Evolutionary conservation across 139 green algal species (phyloP).

Genomic region (Chlorella sp.): DNA sequence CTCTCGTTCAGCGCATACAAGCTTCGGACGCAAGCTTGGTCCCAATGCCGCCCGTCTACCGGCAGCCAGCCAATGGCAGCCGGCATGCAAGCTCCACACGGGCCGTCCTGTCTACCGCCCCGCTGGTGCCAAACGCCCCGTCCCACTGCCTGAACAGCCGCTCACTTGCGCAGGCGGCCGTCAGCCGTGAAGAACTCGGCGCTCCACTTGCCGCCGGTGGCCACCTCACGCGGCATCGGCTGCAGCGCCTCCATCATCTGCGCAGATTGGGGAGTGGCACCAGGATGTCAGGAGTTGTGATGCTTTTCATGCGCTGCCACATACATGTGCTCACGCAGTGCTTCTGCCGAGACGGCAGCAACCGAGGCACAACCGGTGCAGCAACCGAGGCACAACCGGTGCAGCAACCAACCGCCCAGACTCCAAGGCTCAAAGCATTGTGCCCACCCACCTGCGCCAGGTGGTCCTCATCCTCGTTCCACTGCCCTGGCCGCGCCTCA

Average conservation of each 20-base stretch:
- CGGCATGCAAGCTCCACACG: too few relatives aligned
- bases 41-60: too few relatives aligned
- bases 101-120: too few relatives aligned
- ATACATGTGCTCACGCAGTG: too few relatives aligned
- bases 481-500: neutral
- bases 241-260: slow-evolving; percentile 97
- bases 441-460: slow-evolving; percentile 67
- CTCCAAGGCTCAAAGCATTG: neutral
- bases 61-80: too few relatives aligned
- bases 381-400: neutral
- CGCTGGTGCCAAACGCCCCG: too few relatives aligned
- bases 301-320: neutral
- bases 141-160: too few relatives aligned
- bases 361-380: neutral
- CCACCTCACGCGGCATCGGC: slow-evolving; percentile 78
- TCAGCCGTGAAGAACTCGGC: slow-evolving; percentile 92
- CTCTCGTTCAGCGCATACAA: too few relatives aligned
- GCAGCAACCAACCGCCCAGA: neutral
- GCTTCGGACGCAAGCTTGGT: too few relatives aligned
- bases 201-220: slow-evolving; percentile 73
- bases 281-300: neutral
- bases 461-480: slow-evolving; percentile 96
- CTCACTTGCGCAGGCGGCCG: slow-evolving; percentile 85
- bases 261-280: neutral
- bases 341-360: neutral